Base-by-base conservation (phyloP, 208 protist genomes). In the Leptomonas pyrrhocoris region DNA sequence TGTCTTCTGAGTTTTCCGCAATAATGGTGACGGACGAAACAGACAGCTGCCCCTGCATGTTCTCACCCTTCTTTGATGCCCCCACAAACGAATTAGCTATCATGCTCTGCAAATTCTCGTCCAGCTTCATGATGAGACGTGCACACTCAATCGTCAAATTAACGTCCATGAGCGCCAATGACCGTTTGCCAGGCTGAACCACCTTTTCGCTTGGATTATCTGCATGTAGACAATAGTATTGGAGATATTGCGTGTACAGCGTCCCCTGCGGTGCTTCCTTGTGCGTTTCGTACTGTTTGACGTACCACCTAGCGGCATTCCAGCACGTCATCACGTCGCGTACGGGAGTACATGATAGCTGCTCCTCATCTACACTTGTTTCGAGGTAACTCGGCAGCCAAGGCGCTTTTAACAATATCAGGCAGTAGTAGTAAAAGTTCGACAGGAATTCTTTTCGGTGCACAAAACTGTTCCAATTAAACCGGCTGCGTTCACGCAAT, bases 301-400 rank as follows among this genome's bases (percentile, higher is more conserved):
- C 51, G 27, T 48, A 63, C 38, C 54, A 68, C 36, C 56, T 40
- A 16, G 72, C 72, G 38, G 72, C 56, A 12, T 68, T 63, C 64
- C 72, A 77, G 58, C 72, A 77, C 21, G 42, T 59, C 72, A 77
- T 77, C 27, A 68, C 56, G 31, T 77, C 72, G 16, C 62, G 64
- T 30, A 23, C 34, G 9, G 72, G 27, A 12, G 50, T 71, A 2
- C 18, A 49, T 4, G 42, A n/a, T 23, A 77, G 58, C 43, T 72
- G 72, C 12, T 59, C 58, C 18, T 69, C 64, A 23, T 57, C 45
- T 1, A 77, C 9, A 19, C 5, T 49, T 1, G 45, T 36, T 21
- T 30, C 65, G 21, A 23, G 18, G n/a, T 19, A 27, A 0, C 42
- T 48, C 7, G 65, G 61, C 13, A 84, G 30, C 79, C 79, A 81